Base-by-base conservation (phyloP, 2,329 filamentous ascomycete species). In the Saccharata proteae region DNA sequence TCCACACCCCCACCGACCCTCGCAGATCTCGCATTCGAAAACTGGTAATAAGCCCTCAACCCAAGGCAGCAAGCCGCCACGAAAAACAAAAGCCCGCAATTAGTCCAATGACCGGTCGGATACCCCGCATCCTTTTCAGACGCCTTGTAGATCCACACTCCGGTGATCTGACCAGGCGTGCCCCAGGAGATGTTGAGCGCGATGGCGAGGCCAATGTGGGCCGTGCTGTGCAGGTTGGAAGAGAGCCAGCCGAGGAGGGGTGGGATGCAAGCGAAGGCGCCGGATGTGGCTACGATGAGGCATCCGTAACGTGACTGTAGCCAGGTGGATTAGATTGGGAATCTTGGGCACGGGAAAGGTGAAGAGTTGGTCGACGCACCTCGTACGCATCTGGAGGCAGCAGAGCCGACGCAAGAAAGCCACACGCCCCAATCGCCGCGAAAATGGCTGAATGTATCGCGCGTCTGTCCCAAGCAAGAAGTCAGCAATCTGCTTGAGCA, bases 91-190 rank as follows among this genome's bases (percentile, higher is more conserved):
- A 78, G 51, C 8, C 57, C 73, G 3, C 71, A 72, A 46, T 79
- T 78, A 4, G 65, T 67, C 70, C 72, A 80, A 46, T 82, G 77
- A 0, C 78, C 78, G 0, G 76, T 81, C 1, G 75, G 75, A 47
- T 79, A 82, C 0, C 78, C 77, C 7, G 42, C 54, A 14, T 56
- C 49, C 12, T 64, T 67, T 49, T 83, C 74, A 8, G 68, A 55
- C 1, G 69, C 61, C 46, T 77, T 77, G 54, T 81, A 82, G 38
- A 80, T 81, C 76, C 76, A 83, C 1, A 80, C 74, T 0, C 77
- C 78, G 0, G 73, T 68, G 23, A 83, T 82, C 50, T 82, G 77
- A 0, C 78, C 77, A 0, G 77, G 64, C 0, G 75, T 77, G 0
- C 75, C 77, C 29, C 79, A 64, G 2, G 71, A 74, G 11, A 82